Evolutionary conservation across 768 basidiomycete species (phyloP).

Genomic region (Lentinula guzmanii): DNA sequence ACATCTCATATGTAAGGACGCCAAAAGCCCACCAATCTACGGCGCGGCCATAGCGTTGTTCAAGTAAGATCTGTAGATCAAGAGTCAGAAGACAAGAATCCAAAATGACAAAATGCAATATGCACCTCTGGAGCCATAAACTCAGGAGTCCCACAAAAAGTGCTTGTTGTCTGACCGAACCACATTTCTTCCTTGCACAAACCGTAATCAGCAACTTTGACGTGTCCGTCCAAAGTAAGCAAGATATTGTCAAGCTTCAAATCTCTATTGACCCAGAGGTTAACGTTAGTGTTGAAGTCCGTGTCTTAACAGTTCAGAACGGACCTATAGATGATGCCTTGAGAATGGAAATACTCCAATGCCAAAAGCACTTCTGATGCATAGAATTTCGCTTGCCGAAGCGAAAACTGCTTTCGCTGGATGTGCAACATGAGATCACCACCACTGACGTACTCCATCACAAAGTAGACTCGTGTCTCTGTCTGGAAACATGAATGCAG

Average conservation of each 20-base stretch:
- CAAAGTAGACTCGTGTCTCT: slow-evolving; percentile 98
- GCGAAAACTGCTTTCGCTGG: slow-evolving; percentile 97
- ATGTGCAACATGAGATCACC: slow-evolving; percentile 99
- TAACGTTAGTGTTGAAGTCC: not conserved
- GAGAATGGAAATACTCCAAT: slow-evolving; percentile 95
- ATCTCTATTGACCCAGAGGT: slow-evolving; percentile 49
- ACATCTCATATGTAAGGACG: slow-evolving; percentile 97
- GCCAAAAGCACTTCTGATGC: slow-evolving; percentile 95
- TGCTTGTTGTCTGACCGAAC: slow-evolving; percentile 92
- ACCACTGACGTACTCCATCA: slow-evolving; percentile 99
- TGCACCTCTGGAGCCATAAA: slow-evolving; percentile 99
- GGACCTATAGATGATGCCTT: slow-evolving; percentile 98
- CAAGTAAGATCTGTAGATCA: slow-evolving; percentile 78
- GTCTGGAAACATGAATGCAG: slow-evolving; percentile 99
- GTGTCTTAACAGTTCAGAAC: slow-evolving; percentile 15
- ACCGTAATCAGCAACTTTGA: slow-evolving; percentile 99
- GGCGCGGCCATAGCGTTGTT: slow-evolving; percentile 96
- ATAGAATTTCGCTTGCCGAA: slow-evolving; percentile 98
- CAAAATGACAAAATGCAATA: not conserved
- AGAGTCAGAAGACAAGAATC: slow-evolving; percentile 4
- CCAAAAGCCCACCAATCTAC: slow-evolving; percentile 99
- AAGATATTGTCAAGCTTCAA: slow-evolving; percentile 98
- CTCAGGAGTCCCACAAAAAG: slow-evolving; percentile 98
- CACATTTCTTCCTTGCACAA: slow-evolving; percentile 99
- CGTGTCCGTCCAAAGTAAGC: slow-evolving; percentile 92